phyloP scores from a whole-genome alignment of 2,329 filamentous ascomycete genomes.

The Colletotrichum trifolii region DNA sequence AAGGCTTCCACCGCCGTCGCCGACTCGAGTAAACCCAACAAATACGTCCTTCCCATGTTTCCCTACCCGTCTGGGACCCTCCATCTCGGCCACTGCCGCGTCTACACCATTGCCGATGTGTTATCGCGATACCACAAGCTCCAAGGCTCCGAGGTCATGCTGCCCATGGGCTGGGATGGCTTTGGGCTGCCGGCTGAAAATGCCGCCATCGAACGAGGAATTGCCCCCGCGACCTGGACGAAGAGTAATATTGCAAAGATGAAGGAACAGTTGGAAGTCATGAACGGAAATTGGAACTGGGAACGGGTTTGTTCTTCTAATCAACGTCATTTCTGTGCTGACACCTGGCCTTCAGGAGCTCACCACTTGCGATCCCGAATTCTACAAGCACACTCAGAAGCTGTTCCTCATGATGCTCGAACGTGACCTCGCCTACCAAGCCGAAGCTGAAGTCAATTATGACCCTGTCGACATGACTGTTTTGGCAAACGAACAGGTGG shows the following conservation, averaged over 20 bases:
- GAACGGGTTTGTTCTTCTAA: slow-evolving; percentile 69
- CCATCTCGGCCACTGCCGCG: slow-evolving; percentile 87
- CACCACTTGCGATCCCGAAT: slow-evolving; percentile 83
- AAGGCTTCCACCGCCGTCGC: slow-evolving; percentile 34
- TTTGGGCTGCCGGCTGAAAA: slow-evolving; percentile 94
- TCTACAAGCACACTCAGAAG: slow-evolving; percentile 90
- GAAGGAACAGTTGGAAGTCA: slow-evolving; percentile 82
- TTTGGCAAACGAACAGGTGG: slow-evolving; percentile 93
- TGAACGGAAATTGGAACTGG: slow-evolving; percentile 90
- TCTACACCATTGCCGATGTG: slow-evolving; percentile 92
- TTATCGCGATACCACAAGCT: slow-evolving; percentile 81
- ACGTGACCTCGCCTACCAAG: slow-evolving; percentile 82
- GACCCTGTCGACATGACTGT: slow-evolving; percentile 91
- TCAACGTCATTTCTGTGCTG: slow-evolving; percentile 9
- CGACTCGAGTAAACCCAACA: slow-evolving; percentile 39
- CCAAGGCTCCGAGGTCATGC: slow-evolving; percentile 78
- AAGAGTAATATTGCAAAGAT: slow-evolving; percentile 82
- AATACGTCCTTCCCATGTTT: slow-evolving; percentile 91
- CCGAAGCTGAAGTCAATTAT: slow-evolving; percentile 87
- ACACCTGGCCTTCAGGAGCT: slow-evolving; percentile 70
- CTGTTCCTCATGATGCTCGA: slow-evolving; percentile 83
- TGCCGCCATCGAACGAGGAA: slow-evolving; percentile 84
- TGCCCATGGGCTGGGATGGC: slow-evolving; percentile 96
- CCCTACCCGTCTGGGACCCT: slow-evolving; percentile 90
- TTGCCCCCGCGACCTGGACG: slow-evolving; percentile 84